Percentiles rank a stretch among this genome's conserved stretches.
Conservation (phyloP, 768 basidiomycete species). For the Pisolithus albus region DNA sequence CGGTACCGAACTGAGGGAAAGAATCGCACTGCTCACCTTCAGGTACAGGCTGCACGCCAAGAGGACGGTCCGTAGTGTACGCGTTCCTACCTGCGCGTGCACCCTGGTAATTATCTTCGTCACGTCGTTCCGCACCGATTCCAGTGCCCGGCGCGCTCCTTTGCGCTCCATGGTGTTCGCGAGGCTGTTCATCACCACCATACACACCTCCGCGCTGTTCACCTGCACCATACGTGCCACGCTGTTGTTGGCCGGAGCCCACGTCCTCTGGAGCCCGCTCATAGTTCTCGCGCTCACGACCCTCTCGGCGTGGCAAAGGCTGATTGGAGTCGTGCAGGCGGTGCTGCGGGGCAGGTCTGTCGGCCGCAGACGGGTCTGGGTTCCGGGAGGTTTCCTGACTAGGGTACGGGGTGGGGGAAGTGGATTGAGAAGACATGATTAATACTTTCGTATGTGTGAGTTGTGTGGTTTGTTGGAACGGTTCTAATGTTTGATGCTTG, state of each 20-base stretch:
- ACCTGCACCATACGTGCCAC: too few relatives aligned
- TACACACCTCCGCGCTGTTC: too few relatives aligned
- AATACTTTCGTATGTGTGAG: too few relatives aligned
- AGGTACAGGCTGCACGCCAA: slow-evolving; percentile 31
- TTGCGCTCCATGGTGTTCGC: neutral
- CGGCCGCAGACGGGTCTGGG: too few relatives aligned
- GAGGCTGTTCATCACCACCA: too few relatives aligned
- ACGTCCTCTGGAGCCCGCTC: slow-evolving; percentile 17
- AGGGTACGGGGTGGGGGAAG: too few relatives aligned
- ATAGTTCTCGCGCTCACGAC: slow-evolving; percentile 8
- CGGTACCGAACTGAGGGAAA: too few relatives aligned
- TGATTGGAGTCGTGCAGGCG: slow-evolving; percentile 44
- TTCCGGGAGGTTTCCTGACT: too few relatives aligned
- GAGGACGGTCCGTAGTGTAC: slow-evolving; percentile 28
- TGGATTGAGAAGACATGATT: too few relatives aligned
- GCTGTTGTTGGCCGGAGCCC: slow-evolving; percentile 4
- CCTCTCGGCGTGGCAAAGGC: slow-evolving; percentile 23
- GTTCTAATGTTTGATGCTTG: too few relatives aligned
- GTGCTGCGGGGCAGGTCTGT: slow-evolving; percentile 26
- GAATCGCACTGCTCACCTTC: slow-evolving; percentile 18
- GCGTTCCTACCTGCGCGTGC: slow-evolving; percentile 15
- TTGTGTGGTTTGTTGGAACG: too few relatives aligned
- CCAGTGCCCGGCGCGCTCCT: neutral
- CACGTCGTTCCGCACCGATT: neutral
- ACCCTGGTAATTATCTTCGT: neutral